Base-by-base conservation (phyloP, 805 yeast genomes). In the Candida anglica region DNA sequence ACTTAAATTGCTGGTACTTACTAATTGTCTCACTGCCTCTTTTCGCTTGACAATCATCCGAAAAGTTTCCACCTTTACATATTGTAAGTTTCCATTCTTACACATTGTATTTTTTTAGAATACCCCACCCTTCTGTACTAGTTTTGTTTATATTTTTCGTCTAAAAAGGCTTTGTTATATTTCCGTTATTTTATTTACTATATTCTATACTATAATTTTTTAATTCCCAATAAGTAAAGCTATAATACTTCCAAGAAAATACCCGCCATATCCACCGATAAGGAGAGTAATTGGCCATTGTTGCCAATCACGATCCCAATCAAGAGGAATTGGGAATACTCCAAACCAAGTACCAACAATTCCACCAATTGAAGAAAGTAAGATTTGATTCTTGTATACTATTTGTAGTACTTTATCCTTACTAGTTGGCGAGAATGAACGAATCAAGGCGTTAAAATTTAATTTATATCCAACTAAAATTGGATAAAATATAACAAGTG, bases 241-340 rank as follows among this genome's bases (percentile, higher is more conserved):
- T 8, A 50, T 22, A 2, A 48, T 15, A 2, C 77, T 69, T 3
- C 95, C 96, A 2, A 73, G 45, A 19, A 77, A 66, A 2, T 80
- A 74, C n/a, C 96, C 97, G 0, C 67, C 20, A 48, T 86, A 86
- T 0, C 79, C 79, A 2, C 98, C 97, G 6, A 75, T 69, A 10
- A 91, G 65, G 27, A 91, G 69, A 0, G 98, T 91, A 34, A 87
- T 75, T 5, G 98, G 98, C 94, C 96, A 91, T 34, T 69, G 73
- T 58, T 91, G 98, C 98, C 98, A 91, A 17, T 83, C 86, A 48
- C 98, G 72, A 55, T 91, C 98, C 98, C 98, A 91, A 58, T 91
- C 98, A 39, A 93, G 68, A 0, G 98, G 97, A 38, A 93, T 88
- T 1, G 95, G 98, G 23, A 86, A 58, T 3, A 91, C 96, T 11